Evolutionary conservation across 2,329 filamentous ascomycete genomes (phyloP).

Genomic region (Ceratocystis lukuohia): DNA sequence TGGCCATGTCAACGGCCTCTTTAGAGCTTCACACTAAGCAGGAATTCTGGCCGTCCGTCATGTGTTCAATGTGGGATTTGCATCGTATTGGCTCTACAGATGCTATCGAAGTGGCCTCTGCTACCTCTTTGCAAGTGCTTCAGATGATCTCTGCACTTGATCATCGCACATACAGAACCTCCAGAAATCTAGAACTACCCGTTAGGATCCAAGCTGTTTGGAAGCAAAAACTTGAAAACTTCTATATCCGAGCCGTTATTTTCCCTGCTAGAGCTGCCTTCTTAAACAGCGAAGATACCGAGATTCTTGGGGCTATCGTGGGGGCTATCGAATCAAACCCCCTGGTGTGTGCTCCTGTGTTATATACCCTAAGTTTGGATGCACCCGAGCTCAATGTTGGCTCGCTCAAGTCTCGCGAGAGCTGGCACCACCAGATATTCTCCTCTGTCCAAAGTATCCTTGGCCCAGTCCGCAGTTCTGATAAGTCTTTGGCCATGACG

Average conservation of each 20-base stretch:
- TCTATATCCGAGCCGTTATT: constrained; percentile 39
- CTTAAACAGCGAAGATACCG: constrained; percentile 31
- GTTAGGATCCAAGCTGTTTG: constrained; percentile 26
- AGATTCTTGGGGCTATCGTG: constrained; percentile 31
- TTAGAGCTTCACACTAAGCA: constrained; percentile 28
- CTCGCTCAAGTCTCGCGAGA: constrained; percentile 26
- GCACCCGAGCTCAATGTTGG: constrained; percentile 16
- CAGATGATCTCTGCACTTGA: constrained; percentile 24
- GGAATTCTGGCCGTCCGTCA: constrained; percentile 35
- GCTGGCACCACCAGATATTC: constrained; percentile 31
- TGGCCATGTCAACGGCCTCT: constrained; percentile 27
- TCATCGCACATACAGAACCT: constrained; percentile 6
- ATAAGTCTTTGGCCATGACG: constrained; percentile 24
- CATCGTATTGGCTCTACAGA: constrained; percentile 39
- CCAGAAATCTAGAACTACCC: constrained; percentile 9
- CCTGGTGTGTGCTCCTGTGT: constrained; percentile 30
- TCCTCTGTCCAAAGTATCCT: constrained; percentile 25
- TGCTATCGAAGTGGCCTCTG: constrained; percentile 34
- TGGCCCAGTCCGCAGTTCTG: constrained; percentile 20
- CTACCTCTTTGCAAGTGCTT: constrained; percentile 31
- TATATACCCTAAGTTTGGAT: constrained; percentile 33
- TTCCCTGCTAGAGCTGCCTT: constrained; percentile 38
- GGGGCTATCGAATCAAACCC: constrained; percentile 28
- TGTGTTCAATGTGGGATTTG: constrained; percentile 39
- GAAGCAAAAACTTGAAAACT: constrained; percentile 34